Evolutionary conservation across 495 filamentous ascomycete genomes (phyloP).

Genomic region (Penicillium pulvis): DNA sequence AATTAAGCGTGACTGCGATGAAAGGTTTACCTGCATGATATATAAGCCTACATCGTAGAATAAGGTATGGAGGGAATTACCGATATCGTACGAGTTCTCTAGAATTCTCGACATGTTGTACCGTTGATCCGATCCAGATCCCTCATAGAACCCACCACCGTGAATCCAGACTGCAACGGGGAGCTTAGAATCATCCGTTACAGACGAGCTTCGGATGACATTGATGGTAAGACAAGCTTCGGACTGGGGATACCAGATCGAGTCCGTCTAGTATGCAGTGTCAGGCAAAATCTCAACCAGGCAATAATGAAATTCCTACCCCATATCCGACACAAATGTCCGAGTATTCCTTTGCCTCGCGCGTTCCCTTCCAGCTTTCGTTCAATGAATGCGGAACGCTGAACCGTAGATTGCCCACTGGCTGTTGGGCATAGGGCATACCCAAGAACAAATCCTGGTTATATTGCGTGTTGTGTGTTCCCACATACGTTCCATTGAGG

Average conservation of each 20-base stretch:
- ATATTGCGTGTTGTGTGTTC: conserved; percentile 36
- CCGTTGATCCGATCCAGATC: conserved; percentile 47
- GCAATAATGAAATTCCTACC: conserved; percentile 19
- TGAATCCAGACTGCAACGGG: conserved; percentile 61
- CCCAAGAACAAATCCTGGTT: conserved; percentile 50
- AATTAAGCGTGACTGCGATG: conserved; percentile 63
- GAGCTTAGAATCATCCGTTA: conserved; percentile 32
- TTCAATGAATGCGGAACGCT: conserved; percentile 48
- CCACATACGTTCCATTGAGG: conserved; percentile 45
- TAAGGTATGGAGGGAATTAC: conserved; percentile 17
- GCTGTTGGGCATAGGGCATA: conserved; percentile 51
- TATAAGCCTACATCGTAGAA: neutral
- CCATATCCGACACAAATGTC: conserved; percentile 53
- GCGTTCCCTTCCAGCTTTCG: conserved; percentile 36
- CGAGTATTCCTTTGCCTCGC: conserved; percentile 51
- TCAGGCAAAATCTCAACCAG: conserved; percentile 12
- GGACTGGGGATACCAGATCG: conserved; percentile 44
- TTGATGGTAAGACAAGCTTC: conserved; percentile 62
- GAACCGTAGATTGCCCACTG: conserved; percentile 50
- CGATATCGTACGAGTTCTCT: conserved; percentile 50
- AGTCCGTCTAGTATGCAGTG: conserved; percentile 34
- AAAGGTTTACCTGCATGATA: conserved; percentile 48
- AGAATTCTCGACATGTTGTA: conserved; percentile 60
- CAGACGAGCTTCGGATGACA: conserved; percentile 48
- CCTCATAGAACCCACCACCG: conserved; percentile 58